phyloP scores from a whole-genome alignment of 495 filamentous ascomycete genomes.

The Xylaria intraflava region DNA sequence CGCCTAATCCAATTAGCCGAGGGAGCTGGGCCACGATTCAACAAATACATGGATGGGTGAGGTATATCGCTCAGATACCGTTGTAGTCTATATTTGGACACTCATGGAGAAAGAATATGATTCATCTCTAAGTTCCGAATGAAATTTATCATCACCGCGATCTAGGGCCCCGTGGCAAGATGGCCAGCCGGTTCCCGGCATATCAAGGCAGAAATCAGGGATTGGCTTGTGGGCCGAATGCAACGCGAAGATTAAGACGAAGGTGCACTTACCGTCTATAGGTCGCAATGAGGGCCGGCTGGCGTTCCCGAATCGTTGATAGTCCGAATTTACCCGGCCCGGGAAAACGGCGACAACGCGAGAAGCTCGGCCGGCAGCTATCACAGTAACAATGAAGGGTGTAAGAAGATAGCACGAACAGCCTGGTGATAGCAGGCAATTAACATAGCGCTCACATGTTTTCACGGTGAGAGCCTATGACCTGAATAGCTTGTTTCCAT shows the following conservation, averaged over 20 bases:
- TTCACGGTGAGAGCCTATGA: neutral
- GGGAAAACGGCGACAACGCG: neutral
- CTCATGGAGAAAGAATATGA: slow-evolving; percentile 57
- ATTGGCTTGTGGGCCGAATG: neutral
- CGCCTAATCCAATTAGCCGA: slow-evolving; percentile 24
- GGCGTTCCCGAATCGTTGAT: neutral
- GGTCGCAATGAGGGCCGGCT: neutral
- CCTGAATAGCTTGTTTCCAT: neutral
- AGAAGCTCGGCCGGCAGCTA: neutral
- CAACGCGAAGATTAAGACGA: neutral
- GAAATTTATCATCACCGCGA: slow-evolving; percentile 56
- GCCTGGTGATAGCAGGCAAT: slow-evolving; percentile 8
- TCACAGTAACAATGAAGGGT: neutral
- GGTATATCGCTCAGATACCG: slow-evolving; percentile 86
- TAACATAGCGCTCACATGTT: slow-evolving; percentile 9
- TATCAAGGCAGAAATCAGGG: neutral
- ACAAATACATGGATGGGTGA: slow-evolving; percentile 4
- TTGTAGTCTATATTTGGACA: slow-evolving; percentile 86
- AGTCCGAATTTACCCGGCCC: neutral
- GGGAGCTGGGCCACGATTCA: neutral
- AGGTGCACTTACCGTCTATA: slow-evolving; percentile 10
- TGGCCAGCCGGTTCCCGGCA: neutral
- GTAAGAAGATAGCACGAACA: neutral
- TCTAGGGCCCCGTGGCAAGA: neutral
- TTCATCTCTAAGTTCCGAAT: slow-evolving; percentile 61